phyloP scores from a whole-genome alignment of 2,329 filamentous ascomycete species.

The Aspergillus carbonarius region DNA sequence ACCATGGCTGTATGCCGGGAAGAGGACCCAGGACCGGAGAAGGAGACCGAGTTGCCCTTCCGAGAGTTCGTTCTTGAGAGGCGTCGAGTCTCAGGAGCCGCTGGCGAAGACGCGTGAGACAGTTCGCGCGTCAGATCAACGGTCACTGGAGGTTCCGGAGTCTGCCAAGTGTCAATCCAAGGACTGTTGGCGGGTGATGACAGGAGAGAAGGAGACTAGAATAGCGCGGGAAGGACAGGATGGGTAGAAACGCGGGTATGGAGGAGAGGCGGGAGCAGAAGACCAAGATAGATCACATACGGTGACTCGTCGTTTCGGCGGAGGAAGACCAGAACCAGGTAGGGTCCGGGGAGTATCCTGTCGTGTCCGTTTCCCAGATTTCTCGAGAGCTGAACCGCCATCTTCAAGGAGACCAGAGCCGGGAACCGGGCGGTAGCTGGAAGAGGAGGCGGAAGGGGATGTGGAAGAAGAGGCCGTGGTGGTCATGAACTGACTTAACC shows the following conservation, averaged over 20 bases:
- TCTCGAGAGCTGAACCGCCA: constrained; percentile 27
- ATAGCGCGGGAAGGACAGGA: constrained; percentile 25
- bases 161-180: constrained; percentile 46
- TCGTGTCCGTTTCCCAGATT: constrained; percentile 44
- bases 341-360: constrained; percentile 42
- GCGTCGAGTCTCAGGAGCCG: constrained; percentile 24
- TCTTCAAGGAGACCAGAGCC: constrained; percentile 21
- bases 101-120: constrained; percentile 32
- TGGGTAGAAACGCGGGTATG: constrained; percentile 24
- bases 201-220: constrained; percentile 18
- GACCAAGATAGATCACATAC: constrained; percentile 45
- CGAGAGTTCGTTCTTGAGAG: constrained; percentile 28
- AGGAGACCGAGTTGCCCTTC: constrained; percentile 24
- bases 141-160: constrained; percentile 37
- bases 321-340: constrained; percentile 39
- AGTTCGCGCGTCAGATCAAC: constrained; percentile 32
- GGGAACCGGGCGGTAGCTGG: constrained; percentile 22
- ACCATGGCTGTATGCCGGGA: constrained; percentile 37
- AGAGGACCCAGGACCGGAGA: constrained; percentile 27
- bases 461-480: constrained; percentile 19
- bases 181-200: constrained; percentile 29
- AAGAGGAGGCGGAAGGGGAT: constrained; percentile 11
- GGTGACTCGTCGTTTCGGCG: constrained; percentile 47
- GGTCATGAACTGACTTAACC: constrained; percentile 41
- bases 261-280: constrained; percentile 34